A percentile compares a stretch with the other conserved stretches of the same genome.
phyloP scores from a whole-genome alignment of 768 basidiomycete genomes.

The Boletus subparvulus region DNA sequence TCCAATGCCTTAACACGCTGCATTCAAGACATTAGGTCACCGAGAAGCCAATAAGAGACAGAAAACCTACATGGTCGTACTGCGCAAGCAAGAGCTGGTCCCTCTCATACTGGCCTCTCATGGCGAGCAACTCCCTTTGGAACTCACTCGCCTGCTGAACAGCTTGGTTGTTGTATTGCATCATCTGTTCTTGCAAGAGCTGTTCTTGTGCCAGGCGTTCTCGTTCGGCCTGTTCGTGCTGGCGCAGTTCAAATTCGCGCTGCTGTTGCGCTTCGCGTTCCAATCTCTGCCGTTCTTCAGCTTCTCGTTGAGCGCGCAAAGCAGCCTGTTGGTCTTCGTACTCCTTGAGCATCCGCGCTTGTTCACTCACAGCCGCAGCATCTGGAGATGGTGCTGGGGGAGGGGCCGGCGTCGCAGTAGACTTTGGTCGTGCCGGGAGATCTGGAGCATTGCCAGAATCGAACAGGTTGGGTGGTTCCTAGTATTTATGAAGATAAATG shows the following conservation, averaged over 20 bases:
- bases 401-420: slow-evolving; percentile 52
- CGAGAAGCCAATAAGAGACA: not conserved
- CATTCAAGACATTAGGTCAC: slow-evolving; percentile 8
- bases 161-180: slow-evolving; percentile 76
- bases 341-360: slow-evolving; percentile 90
- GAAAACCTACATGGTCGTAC: slow-evolving; percentile 77
- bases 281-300: slow-evolving; percentile 76
- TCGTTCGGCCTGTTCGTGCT: slow-evolving; percentile 82
- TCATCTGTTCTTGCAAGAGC: slow-evolving; percentile 77
- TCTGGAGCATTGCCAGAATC: slow-evolving; percentile 84
- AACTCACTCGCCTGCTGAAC: slow-evolving; percentile 76
- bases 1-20: slow-evolving; percentile 96
- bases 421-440: slow-evolving; percentile 78
- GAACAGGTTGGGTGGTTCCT: slow-evolving; percentile 96
- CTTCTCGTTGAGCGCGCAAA: slow-evolving; percentile 75
- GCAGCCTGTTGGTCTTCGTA: slow-evolving; percentile 96
- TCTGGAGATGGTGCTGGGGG: slow-evolving; percentile 75
- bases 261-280: slow-evolving; percentile 80
- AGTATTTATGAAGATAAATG: slow-evolving; percentile 2
- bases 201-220: slow-evolving; percentile 90
- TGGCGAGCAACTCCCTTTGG: slow-evolving; percentile 85
- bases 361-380: slow-evolving; percentile 76
- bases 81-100: slow-evolving; percentile 98
- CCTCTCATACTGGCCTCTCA: slow-evolving; percentile 96
- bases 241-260: slow-evolving; percentile 86